Percentiles rank a stretch among this genome's conserved stretches.
Evolutionary conservation across 2,329 filamentous ascomycete genomes (phyloP).

Genomic region (Ambrosiella xylebori): DNA sequence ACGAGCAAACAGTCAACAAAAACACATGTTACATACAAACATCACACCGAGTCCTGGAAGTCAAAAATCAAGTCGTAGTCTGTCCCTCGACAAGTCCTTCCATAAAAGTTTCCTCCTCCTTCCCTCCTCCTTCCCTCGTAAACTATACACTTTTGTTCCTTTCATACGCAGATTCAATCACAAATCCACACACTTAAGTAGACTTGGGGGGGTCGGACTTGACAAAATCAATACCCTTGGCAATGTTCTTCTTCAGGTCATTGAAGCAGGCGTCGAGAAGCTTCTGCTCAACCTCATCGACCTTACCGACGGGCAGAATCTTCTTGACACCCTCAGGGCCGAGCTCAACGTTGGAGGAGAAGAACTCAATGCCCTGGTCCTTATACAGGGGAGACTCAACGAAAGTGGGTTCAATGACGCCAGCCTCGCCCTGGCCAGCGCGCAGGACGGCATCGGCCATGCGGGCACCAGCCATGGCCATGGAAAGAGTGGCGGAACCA

Average conservation of each 20-base stretch:
- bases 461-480: conserved; percentile 85
- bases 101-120: neutral
- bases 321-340: conserved; percentile 92
- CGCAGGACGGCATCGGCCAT: conserved; percentile 84
- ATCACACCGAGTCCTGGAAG: neutral
- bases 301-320: conserved; percentile 71
- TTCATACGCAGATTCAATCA: neutral
- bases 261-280: conserved; percentile 70
- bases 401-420: conserved; percentile 88
- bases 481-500: conserved; percentile 91
- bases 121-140: neutral
- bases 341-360: conserved; percentile 86
- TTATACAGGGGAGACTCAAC: conserved; percentile 96
- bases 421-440: conserved; percentile 83
- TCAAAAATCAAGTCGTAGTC: conserved; percentile 3
- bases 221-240: conserved; percentile 61
- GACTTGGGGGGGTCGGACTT: conserved; percentile 14
- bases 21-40: conserved; percentile 6
- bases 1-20: conserved; percentile 2
- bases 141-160: neutral
- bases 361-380: conserved; percentile 95
- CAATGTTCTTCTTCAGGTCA: conserved; percentile 88
- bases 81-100: conserved; percentile 4
- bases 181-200: conserved; percentile 1
- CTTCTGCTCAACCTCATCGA: conserved; percentile 75